A percentile compares a stretch with the other conserved stretches of the same genome.
Conservation (phyloP, 129 eudicot species). For the Chrysanthemum seticuspe region DNA sequence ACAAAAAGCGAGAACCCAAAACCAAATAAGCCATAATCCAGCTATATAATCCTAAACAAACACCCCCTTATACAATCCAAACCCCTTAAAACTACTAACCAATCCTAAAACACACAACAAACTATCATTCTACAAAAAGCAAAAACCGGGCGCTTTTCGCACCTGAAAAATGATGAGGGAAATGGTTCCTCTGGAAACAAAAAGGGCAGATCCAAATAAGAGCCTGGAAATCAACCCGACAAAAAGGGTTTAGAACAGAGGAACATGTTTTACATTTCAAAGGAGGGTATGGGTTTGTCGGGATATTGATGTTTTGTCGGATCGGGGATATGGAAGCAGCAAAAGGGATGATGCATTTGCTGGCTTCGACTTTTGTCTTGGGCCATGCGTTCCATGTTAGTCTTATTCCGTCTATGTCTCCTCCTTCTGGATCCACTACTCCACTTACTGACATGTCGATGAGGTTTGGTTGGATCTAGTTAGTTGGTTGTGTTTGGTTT, state of each 20-base stretch:
- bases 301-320: constrained; percentile 69
- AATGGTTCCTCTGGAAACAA: constrained; percentile 78
- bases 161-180: constrained; percentile 76
- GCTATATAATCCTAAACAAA: too few species aligned
- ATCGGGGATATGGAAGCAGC: constrained; percentile 86
- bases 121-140: too few species aligned
- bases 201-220: constrained; percentile 95
- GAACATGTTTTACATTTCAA: constrained; percentile 82
- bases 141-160: neutral
- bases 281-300: constrained; percentile 73
- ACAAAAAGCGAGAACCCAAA: too few species aligned
- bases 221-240: constrained; percentile 74
- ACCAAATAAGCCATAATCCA: too few species aligned
- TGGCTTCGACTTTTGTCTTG: constrained; percentile 69
- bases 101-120: too few species aligned
- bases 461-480: too few species aligned
- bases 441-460: too few species aligned
- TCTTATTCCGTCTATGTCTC: constrained; percentile 66
- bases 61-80: too few species aligned
- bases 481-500: too few species aligned
- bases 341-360: constrained; percentile 84
- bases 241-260: constrained; percentile 59
- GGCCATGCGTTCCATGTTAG: constrained; percentile 94
- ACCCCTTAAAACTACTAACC: too few species aligned
- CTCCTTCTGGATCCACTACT: constrained; percentile 62